Percentiles rank a stretch among this genome's conserved stretches.
These are phyloP conservation scores for Oryza meyeriana DNA, from an alignment of 176 grass and related monocot genomes.

Conservation along the genomic window DNA sequence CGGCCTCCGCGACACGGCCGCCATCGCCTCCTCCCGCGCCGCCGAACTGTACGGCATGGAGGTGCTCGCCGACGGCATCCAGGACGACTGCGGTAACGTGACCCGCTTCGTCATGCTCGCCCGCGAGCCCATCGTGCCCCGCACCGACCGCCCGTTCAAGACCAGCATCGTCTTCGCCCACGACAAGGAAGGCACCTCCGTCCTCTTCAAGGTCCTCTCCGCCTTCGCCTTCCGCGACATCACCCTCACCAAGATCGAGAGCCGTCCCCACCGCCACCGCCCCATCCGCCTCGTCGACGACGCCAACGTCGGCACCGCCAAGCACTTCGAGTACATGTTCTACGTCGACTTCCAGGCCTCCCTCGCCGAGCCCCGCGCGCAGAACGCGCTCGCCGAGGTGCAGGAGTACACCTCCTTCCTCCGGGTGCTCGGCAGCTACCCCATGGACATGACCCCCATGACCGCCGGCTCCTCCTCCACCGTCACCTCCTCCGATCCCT, in stretches of 20 bases:
- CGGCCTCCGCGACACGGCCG: conserved; percentile 78
- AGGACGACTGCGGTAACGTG: conserved; percentile 82
- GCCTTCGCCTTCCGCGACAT: conserved; percentile 87
- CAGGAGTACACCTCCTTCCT: conserved; percentile 92
- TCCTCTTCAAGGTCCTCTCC: conserved; percentile 91
- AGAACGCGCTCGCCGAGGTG: conserved; percentile 89
- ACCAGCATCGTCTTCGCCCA: conserved; percentile 97
- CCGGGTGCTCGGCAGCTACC: conserved; percentile 87
- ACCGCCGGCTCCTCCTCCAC: conserved; percentile 52
- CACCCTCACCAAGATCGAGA: conserved; percentile 90
- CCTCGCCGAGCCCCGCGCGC: conserved; percentile 69
- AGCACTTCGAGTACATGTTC: conserved; percentile 99
- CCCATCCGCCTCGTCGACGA: conserved; percentile 93
- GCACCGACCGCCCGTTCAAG: conserved; percentile 90
- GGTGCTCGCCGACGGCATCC: conserved; percentile 80
- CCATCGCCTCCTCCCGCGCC: conserved; percentile 80
- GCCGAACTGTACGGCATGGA: conserved; percentile 84
- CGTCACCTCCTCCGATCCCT: conserved; percentile 25
- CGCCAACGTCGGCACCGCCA: conserved; percentile 81
- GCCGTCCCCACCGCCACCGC: conserved; percentile 73
- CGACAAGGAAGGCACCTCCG: conserved; percentile 74
- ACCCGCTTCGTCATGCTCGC: conserved; percentile 95
- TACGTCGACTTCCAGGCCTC: conserved; percentile 92
- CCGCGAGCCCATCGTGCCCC: conserved; percentile 84
- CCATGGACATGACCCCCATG: conserved; percentile 96